These are phyloP conservation scores for Chiua virens DNA, from an alignment of 768 basidiomycete species.

Conservation along the genomic window DNA sequence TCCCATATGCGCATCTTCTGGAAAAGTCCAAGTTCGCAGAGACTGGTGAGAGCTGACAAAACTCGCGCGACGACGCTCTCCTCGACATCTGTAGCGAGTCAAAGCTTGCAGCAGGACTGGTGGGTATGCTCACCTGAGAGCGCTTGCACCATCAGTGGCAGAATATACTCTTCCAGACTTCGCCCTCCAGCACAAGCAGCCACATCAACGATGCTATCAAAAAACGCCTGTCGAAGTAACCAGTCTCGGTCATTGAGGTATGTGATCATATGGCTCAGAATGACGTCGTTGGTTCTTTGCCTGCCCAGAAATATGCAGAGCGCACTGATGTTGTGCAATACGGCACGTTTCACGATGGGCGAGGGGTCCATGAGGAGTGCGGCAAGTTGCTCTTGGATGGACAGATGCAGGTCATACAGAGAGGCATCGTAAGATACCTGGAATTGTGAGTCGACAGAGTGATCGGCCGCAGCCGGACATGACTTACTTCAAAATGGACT, in stretches of 20 bases:
- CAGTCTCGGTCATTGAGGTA: slow-evolving; percentile 91
- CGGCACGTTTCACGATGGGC: slow-evolving; percentile 87
- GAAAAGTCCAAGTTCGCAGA: slow-evolving; percentile 88
- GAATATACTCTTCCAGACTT: slow-evolving; percentile 92
- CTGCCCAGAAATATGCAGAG: slow-evolving; percentile 93
- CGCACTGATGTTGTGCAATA: slow-evolving; percentile 81
- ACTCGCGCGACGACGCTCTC: slow-evolving; percentile 93
- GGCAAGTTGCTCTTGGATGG: slow-evolving; percentile 85
- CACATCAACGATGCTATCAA: slow-evolving; percentile 94
- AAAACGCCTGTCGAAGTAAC: slow-evolving; percentile 88
- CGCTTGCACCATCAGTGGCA: slow-evolving; percentile 96
- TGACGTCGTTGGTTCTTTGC: slow-evolving; percentile 91
- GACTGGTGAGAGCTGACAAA: slow-evolving; percentile 79
- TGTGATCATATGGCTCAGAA: slow-evolving; percentile 86
- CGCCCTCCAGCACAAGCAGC: slow-evolving; percentile 90
- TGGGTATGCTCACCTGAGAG: slow-evolving; percentile 66
- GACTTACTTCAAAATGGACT: slow-evolving; percentile 73
- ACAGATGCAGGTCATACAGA: slow-evolving; percentile 79
- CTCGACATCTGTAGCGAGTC: slow-evolving; percentile 73
- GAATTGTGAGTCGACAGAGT: background rate
- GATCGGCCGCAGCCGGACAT: background rate
- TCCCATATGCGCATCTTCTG: slow-evolving; percentile 98
- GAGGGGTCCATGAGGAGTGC: slow-evolving; percentile 87
- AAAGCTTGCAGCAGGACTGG: background rate
- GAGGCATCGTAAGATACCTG: slow-evolving; percentile 91